These are phyloP conservation scores for Afroboletus lepidellus DNA, from an alignment of 1,284 basidiomycete genomes.

Conservation along the genomic window DNA sequence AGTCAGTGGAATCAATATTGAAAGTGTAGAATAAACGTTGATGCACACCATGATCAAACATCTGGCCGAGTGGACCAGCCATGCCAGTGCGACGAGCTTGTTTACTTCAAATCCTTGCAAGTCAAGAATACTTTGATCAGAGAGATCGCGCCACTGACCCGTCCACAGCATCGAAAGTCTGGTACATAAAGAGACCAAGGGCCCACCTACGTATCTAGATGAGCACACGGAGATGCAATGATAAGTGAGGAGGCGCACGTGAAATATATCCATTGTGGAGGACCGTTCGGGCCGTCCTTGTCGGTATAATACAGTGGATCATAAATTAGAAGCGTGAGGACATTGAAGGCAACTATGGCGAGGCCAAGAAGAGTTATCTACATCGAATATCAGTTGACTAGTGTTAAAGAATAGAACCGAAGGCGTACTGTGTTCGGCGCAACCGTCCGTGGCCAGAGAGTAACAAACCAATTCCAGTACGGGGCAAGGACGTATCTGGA, in stretches of 20 bases:
- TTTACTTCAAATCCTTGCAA: conserved; percentile 55
- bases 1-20: not conserved
- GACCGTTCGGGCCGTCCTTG: conserved; percentile 58
- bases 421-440: conserved; percentile 87
- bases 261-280: conserved; percentile 84
- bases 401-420: not conserved
- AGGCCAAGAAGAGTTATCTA: conserved; percentile 87
- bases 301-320: conserved; percentile 75
- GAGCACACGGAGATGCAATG: not conserved
- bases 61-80: conserved; percentile 93
- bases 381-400: not conserved
- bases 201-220: conserved; percentile 66
- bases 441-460: conserved; percentile 81
- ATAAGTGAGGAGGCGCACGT: conserved; percentile 50
- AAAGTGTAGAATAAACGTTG: not conserved
- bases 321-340: conserved; percentile 78
- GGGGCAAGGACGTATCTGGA: conserved; percentile 84
- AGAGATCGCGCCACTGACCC: conserved; percentile 48
- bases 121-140: not conserved
- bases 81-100: conserved; percentile 94
- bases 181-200: conserved; percentile 88
- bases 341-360: conserved; percentile 80
- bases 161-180: conserved; percentile 87
- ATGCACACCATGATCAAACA: conserved; percentile 90
- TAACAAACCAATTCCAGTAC: conserved; percentile 95